phyloP scores from a whole-genome alignment of 2,329 filamentous ascomycete species.

The Botrytis tulipae region DNA sequence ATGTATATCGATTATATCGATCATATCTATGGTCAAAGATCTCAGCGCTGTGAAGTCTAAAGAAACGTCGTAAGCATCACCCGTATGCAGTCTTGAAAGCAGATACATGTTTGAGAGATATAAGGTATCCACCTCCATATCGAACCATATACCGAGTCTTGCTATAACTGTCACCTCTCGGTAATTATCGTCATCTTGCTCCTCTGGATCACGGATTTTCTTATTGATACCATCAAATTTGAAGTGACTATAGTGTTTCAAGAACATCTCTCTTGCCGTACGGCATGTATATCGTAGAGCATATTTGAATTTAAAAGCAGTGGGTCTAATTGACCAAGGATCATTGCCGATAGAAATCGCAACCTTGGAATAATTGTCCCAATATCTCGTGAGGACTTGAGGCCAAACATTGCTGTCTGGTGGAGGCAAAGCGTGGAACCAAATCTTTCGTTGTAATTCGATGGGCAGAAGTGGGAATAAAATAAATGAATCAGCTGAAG shows the following conservation, averaged over 20 bases:
- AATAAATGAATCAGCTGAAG: not conserved
- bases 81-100: accelerated
- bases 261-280: not conserved
- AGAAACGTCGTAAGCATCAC: not conserved
- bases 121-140: not conserved
- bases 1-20: too few species aligned
- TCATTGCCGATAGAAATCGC: not conserved
- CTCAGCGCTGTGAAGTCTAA: not conserved
- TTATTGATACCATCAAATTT: not conserved
- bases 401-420: not conserved
- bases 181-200: not conserved
- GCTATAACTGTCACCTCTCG: not conserved
- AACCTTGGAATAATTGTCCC: not conserved
- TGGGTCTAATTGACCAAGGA: accelerated
- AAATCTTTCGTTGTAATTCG: not conserved
- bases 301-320: not conserved
- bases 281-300: not conserved
- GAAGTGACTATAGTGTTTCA: not conserved
- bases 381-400: too few species aligned
- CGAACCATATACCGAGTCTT: not conserved
- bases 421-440: not conserved
- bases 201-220: not conserved
- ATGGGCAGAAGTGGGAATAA: not conserved
- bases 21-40: not conserved
- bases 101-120: not conserved